These are phyloP conservation scores for Penicillium malachiteum DNA, from an alignment of 495 filamentous ascomycete species.

Conservation along the genomic window DNA sequence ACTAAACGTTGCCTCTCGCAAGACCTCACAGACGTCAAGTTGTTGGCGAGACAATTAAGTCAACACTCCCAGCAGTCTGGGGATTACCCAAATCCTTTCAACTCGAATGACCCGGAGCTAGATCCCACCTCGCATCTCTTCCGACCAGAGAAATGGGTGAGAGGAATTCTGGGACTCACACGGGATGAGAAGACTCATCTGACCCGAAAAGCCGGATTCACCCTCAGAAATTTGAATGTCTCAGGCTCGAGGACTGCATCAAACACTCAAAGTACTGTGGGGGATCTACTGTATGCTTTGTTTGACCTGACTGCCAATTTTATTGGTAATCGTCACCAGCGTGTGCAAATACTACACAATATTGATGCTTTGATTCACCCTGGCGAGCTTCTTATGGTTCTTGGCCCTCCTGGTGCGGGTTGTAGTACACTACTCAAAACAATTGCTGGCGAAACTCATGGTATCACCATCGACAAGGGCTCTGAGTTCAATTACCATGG, in stretches of 20 bases:
- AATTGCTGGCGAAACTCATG: constrained; percentile 64
- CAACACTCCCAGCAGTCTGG: neutral
- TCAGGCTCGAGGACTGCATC: constrained; percentile 71
- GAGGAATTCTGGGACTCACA: neutral
- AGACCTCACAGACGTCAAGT: neutral
- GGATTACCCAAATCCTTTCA: neutral
- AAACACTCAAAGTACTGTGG: constrained; percentile 72
- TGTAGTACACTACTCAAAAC: constrained; percentile 73
- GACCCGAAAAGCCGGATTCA: constrained; percentile 37
- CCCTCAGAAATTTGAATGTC: constrained; percentile 62
- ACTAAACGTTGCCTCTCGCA: neutral
- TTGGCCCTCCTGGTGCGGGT: constrained; percentile 67
- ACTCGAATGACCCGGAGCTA: neutral
- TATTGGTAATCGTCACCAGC: neutral
- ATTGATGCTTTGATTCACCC: constrained; percentile 72
- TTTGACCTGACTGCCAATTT: neutral
- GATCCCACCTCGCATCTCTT: neutral
- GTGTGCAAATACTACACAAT: constrained; percentile 58
- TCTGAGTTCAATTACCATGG: constrained; percentile 60
- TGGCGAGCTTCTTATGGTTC: constrained; percentile 73
- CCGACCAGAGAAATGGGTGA: constrained; percentile 1
- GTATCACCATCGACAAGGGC: constrained; percentile 56
- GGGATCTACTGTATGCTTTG: constrained; percentile 67
- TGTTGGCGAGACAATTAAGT: neutral
- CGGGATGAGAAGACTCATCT: neutral